These are phyloP conservation scores for Fusarium musae DNA, from an alignment of 2,329 filamentous ascomycete genomes.

Conservation along the genomic window DNA sequence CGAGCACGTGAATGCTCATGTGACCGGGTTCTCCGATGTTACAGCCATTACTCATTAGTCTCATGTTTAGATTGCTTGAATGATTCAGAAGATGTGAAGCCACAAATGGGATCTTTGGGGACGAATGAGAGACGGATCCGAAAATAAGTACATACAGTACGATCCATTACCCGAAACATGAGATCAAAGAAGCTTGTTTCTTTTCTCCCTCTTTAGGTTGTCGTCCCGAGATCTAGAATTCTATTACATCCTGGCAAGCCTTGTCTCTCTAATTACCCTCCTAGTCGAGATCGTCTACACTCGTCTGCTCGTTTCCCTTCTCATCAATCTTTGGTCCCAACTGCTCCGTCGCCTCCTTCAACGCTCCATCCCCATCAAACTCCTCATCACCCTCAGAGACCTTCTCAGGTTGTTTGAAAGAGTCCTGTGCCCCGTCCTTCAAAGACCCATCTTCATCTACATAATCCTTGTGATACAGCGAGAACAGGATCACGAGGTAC, in stretches of 20 bases:
- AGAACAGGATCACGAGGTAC: constrained; percentile 85
- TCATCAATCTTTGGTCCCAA: constrained; percentile 45
- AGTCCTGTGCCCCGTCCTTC: constrained; percentile 54
- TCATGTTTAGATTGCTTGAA: not conserved
- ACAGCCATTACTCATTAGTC: not conserved
- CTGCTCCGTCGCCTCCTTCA: constrained; percentile 54
- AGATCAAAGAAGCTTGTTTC: not conserved
- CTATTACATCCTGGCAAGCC: not conserved
- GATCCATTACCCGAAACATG: not conserved
- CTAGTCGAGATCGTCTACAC: constrained; percentile 59
- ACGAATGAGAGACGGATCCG: not conserved
- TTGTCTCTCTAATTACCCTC: not conserved
- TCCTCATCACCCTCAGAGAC: constrained; percentile 34
- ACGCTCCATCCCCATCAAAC: constrained; percentile 49
- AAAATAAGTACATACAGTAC: not conserved
- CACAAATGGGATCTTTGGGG: not conserved
- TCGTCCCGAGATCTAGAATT: not conserved
- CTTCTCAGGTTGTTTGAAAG: constrained; percentile 18
- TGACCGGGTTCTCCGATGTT: not conserved
- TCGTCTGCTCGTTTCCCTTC: constrained; percentile 42
- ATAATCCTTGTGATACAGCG: constrained; percentile 76
- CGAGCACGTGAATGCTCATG: not conserved
- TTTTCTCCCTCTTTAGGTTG: not conserved
- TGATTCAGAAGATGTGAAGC: not conserved
- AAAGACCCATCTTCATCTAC: constrained; percentile 68